Conservation (phyloP, 768 basidiomycete genomes). For the Pleurotus tuber-regium region DNA sequence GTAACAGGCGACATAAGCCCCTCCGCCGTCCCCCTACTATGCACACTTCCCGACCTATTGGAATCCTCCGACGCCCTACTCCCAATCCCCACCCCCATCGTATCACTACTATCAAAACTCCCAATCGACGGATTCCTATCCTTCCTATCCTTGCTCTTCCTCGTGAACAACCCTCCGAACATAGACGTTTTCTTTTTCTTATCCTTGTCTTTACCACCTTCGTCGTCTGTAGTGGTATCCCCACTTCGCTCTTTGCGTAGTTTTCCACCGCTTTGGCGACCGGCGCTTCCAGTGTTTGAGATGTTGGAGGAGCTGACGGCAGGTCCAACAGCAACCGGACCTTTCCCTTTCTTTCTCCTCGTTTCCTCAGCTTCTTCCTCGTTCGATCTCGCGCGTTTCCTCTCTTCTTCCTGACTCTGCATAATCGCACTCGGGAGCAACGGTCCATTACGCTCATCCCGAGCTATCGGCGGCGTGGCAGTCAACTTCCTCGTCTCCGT, state of each 20-base stretch:
- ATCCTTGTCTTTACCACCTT: constrained; percentile 31
- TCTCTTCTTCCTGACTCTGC: constrained; percentile 50
- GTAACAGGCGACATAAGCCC: constrained; percentile 52
- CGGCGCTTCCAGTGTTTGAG: constrained; percentile 22
- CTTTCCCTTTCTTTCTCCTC: constrained; percentile 49
- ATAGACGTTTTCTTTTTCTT: constrained; percentile 75
- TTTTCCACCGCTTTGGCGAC: constrained; percentile 27
- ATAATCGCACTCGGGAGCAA: constrained; percentile 36
- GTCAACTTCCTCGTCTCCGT: constrained; percentile 77
- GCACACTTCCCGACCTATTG: constrained; percentile 45
- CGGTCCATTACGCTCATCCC: constrained; percentile 40
- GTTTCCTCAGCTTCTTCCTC: constrained; percentile 48
- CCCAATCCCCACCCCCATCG: too few species aligned
- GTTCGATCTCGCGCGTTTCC: constrained; percentile 40
- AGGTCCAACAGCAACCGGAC: constrained; percentile 35
- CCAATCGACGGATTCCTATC: constrained; percentile 38
- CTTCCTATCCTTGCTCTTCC: constrained; percentile 78
- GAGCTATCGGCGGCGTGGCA: constrained; percentile 75
- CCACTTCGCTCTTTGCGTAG: constrained; percentile 44
- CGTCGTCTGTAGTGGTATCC: constrained; percentile 32
- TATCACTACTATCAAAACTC: constrained; percentile 51
- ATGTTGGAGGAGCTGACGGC: constrained; percentile 38
- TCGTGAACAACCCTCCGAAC: constrained; percentile 71
- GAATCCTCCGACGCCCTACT: constrained; percentile 62
- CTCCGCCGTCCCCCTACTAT: constrained; percentile 27